Evolutionary conservation across 2,329 filamentous ascomycete genomes (phyloP), one percentile per base, ranked within the genome.

Genomic region (Thyridium curvatum): DNA sequence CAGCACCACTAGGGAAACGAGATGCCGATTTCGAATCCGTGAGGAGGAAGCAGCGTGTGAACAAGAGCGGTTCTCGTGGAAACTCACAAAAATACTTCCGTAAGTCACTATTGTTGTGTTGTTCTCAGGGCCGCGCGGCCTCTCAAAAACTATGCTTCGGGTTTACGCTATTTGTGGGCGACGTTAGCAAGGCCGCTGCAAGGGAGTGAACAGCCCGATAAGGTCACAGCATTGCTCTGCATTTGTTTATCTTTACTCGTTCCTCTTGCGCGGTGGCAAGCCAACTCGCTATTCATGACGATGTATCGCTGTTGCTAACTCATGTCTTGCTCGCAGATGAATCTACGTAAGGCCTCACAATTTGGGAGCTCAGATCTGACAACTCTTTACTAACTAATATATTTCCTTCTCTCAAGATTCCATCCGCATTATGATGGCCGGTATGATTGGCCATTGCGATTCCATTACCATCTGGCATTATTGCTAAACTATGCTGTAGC

Each of bases 401-500:
- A 18, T 18, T 12, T 9, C 16, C 8, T 21, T 12, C 12, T 14
- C n/a, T n/a, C 4, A 35, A 62, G 55, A 30, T 63, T 63, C 44
- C 56, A 62, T 48, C 48, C 52, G 16, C 60, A 61, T 48, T 63
- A 63, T 38, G 60, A 63, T 44, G 58, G 60, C 38, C 48, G 59
- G 56, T 60, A 47, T 34, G 52, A 39, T 14, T 26, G 18, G n/a
- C n/a, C n/a, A n/a, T n/a, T n/a, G n/a, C n/a, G n/a, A n/a, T n/a
- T n/a, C n/a, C n/a, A n/a, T n/a, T n/a, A n/a, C n/a, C n/a, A n/a
- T n/a, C n/a, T n/a, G n/a, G n/a, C n/a, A n/a, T n/a, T n/a, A n/a
- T n/a, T n/a, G n/a, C n/a, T n/a, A n/a, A n/a, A n/a, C 21, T 26
- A 10, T 26, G 21, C 6, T 10, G 21, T 9, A 50, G 64, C 12